A percentile compares a stretch with the other conserved stretches of the same genome.
phyloP scores from a whole-genome alignment of 176 grass and related monocot genomes.

The Paspalum vaginatum region DNA sequence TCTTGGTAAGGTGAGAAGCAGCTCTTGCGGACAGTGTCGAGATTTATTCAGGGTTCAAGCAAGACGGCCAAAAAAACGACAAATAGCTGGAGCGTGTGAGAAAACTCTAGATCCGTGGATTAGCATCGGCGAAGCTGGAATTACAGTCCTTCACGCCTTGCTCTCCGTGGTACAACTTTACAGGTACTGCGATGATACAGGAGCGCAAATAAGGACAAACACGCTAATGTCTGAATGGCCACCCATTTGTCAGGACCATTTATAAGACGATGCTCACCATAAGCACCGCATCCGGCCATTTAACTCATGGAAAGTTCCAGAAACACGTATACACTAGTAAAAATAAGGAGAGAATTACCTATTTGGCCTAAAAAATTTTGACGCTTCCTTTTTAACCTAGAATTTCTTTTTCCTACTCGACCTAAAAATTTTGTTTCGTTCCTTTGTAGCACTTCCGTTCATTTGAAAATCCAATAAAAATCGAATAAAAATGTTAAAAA shows the following conservation, averaged over 20 bases:
- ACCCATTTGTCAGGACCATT: neutral
- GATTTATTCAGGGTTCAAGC: conserved; percentile 51
- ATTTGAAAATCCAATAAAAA: too few relatives aligned
- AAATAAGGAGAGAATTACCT: too few relatives aligned
- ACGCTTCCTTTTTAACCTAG: too few relatives aligned
- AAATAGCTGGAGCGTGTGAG: neutral
- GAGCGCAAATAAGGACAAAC: neutral
- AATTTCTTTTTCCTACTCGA: too few relatives aligned
- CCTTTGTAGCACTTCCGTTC: too few relatives aligned
- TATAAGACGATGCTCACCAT: too few relatives aligned
- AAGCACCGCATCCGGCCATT: too few relatives aligned
- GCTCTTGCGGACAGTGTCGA: neutral
- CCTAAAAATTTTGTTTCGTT: too few relatives aligned
- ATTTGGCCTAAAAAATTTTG: too few relatives aligned
- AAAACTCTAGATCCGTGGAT: neutral
- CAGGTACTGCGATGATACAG: neutral
- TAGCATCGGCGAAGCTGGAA: neutral
- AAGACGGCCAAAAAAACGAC: neutral
- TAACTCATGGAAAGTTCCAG: conserved; percentile 1
- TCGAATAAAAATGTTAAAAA: too few relatives aligned
- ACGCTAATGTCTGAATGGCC: neutral
- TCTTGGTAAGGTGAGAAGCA: neutral
- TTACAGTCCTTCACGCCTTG: neutral
- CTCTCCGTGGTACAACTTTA: neutral
- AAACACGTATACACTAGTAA: neutral